phyloP scores from a whole-genome alignment of 305 asterid species.

The Fraxinus greggii region DNA sequence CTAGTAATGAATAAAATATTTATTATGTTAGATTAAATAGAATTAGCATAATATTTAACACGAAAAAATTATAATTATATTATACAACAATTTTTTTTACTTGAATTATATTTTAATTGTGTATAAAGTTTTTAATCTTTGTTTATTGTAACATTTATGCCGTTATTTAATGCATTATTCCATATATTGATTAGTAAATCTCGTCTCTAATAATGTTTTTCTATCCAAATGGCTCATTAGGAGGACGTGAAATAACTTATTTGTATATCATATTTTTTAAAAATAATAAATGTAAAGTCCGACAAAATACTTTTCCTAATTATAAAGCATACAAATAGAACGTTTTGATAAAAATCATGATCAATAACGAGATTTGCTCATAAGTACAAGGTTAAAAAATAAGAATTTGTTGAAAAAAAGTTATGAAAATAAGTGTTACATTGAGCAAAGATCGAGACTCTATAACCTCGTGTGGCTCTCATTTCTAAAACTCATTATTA shows the following conservation, averaged over 20 bases:
- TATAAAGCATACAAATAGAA: not conserved
- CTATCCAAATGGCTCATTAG: not conserved
- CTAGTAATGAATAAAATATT: not conserved
- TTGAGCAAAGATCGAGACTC: not conserved
- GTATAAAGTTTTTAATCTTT: too few species aligned
- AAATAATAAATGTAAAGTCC: too few species aligned
- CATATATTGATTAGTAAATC: not conserved
- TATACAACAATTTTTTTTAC: too few species aligned
- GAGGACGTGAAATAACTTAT: not conserved
- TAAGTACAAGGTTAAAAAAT: not conserved
- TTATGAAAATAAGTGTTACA: not conserved
- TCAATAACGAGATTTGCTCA: not conserved
- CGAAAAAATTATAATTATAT: too few species aligned
- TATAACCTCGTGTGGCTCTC: too few species aligned
- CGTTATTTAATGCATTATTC: not conserved
- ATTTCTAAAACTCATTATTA: not conserved
- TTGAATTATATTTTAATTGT: too few species aligned
- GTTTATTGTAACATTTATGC: not conserved
- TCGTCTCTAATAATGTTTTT: too few species aligned
- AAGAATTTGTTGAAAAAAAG: not conserved
- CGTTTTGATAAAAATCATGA: not conserved
- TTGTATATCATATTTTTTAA: too few species aligned
- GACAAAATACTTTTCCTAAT: not conserved
- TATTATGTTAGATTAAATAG: too few species aligned
- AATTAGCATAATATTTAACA: too few species aligned